These are phyloP conservation scores for Cutaneotrichosporon spelunceum DNA, from an alignment of 1,284 basidiomycete genomes.

Conservation along the genomic window DNA sequence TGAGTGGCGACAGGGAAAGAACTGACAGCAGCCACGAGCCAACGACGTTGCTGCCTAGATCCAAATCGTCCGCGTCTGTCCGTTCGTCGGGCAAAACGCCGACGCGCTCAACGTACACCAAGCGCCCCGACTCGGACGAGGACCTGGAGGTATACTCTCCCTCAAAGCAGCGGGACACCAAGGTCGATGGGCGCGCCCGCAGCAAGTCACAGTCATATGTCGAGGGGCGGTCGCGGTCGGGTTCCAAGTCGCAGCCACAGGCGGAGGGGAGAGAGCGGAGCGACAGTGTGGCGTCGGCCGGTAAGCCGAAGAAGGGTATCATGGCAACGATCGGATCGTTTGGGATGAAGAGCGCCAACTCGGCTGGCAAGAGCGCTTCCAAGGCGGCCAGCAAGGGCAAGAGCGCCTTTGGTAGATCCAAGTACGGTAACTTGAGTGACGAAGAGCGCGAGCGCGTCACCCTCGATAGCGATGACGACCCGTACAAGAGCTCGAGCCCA, in stretches of 20 bases:
- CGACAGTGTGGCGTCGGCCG: slow-evolving; percentile 41
- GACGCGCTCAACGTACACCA: slow-evolving; percentile 7
- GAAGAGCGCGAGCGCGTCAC: slow-evolving; percentile 52
- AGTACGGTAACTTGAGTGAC: slow-evolving; percentile 52
- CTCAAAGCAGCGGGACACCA: slow-evolving; percentile 6
- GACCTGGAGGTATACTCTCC: neutral
- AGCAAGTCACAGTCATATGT: slow-evolving; percentile 4
- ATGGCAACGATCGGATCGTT: slow-evolving; percentile 44
- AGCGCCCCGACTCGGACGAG: slow-evolving; percentile 13
- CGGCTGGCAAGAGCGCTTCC: slow-evolving; percentile 16
- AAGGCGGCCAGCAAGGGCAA: slow-evolving; percentile 25
- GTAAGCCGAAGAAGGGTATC: slow-evolving; percentile 30
- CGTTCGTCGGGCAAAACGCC: slow-evolving; percentile 24
- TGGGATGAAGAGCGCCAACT: slow-evolving; percentile 38
- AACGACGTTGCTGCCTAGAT: neutral
- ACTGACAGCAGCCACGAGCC: slow-evolving; percentile 3
- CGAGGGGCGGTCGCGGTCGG: slow-evolving; percentile 9
- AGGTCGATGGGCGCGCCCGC: neutral
- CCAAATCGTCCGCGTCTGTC: slow-evolving; percentile 23
- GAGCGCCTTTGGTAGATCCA: slow-evolving; percentile 54
- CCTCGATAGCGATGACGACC: slow-evolving; percentile 44
- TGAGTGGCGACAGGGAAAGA: slow-evolving; percentile 14
- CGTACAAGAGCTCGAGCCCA: slow-evolving; percentile 19
- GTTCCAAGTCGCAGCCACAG: slow-evolving; percentile 2
- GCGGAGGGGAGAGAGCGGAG: slow-evolving; percentile 39